Conservation (phyloP, 495 filamentous ascomycete species). For the Penicillium arizonense region DNA sequence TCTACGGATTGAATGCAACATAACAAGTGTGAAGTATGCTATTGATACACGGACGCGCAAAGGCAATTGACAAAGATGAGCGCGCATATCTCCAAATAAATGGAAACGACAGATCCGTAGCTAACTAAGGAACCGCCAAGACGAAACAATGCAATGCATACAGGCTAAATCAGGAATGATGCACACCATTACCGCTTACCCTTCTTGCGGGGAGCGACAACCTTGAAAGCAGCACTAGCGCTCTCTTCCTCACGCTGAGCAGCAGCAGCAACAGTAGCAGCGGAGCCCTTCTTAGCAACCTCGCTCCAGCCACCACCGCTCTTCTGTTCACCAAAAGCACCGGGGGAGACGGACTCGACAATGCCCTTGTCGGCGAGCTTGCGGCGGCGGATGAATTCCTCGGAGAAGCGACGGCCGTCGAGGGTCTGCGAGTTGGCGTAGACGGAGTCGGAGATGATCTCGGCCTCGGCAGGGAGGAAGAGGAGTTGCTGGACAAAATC, state of each 20-base stretch:
- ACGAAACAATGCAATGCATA: not conserved
- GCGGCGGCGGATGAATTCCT: slow-evolving; percentile 89
- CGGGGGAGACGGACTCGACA: slow-evolving; percentile 51
- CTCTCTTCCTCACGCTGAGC: slow-evolving; percentile 49
- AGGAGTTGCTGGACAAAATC: slow-evolving; percentile 74
- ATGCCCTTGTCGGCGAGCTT: slow-evolving; percentile 90
- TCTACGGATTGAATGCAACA: not conserved
- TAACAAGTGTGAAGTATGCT: not conserved
- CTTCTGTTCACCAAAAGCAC: slow-evolving; percentile 43
- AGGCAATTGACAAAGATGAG: not conserved
- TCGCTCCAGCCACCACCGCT: slow-evolving; percentile 85
- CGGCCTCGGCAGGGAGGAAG: slow-evolving; percentile 69
- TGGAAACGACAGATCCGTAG: not conserved
- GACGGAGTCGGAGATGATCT: slow-evolving; percentile 84
- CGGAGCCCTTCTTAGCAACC: slow-evolving; percentile 85
- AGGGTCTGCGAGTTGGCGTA: slow-evolving; percentile 82
- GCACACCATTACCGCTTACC: slow-evolving; percentile 61
- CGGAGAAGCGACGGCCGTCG: slow-evolving; percentile 87
- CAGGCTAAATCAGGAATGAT: not conserved
- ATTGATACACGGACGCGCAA: not conserved
- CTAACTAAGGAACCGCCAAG: too few relatives aligned
- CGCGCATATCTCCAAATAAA: not conserved
- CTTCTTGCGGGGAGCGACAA: slow-evolving; percentile 92
- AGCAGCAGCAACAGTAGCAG: slow-evolving; percentile 33
- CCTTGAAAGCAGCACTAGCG: slow-evolving; percentile 70